Evolutionary conservation across 306 rosid genomes (phyloP).

Genomic region (Inga laurina): DNA sequence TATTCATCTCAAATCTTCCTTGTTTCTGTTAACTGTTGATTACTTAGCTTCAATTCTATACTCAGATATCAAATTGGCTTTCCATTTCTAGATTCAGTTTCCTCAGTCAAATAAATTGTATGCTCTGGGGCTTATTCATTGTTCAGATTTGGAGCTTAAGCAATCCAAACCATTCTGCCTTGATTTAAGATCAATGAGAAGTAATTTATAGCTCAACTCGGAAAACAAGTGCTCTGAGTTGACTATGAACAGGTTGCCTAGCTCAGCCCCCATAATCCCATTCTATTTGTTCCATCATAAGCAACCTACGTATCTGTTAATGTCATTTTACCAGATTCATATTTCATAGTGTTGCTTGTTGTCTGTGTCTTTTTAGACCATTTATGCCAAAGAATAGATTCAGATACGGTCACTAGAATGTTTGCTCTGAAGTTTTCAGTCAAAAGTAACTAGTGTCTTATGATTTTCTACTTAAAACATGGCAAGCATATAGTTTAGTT

Average conservation of each 20-base stretch:
- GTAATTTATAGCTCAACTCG: constrained; percentile 20
- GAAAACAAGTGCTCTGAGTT: constrained; percentile 9
- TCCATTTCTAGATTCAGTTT: constrained; percentile 24
- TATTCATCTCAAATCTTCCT: constrained; percentile 29
- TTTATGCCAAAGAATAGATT: neutral
- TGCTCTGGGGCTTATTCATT: constrained; percentile 28
- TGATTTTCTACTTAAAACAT: neutral
- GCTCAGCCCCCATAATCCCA: neutral
- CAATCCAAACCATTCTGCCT: constrained; percentile 6
- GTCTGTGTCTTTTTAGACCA: neutral
- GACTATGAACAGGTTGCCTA: constrained; percentile 7
- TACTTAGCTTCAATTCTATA: neutral
- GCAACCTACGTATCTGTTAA: neutral
- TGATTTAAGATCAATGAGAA: constrained; percentile 14
- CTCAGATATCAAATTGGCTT: constrained; percentile 16
- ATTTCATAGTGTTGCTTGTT: neutral
- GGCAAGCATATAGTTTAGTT: neutral
- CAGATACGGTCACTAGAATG: neutral
- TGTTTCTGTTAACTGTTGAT: neutral
- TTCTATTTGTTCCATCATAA: neutral
- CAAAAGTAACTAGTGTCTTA: neutral
- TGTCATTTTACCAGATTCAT: neutral
- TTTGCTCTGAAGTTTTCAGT: neutral
- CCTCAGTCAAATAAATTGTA: constrained; percentile 16
- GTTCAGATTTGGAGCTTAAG: constrained; percentile 26